These are phyloP conservation scores for Pseudohalonectria lignicola DNA, from an alignment of 2,329 filamentous ascomycete species.

Conservation along the genomic window DNA sequence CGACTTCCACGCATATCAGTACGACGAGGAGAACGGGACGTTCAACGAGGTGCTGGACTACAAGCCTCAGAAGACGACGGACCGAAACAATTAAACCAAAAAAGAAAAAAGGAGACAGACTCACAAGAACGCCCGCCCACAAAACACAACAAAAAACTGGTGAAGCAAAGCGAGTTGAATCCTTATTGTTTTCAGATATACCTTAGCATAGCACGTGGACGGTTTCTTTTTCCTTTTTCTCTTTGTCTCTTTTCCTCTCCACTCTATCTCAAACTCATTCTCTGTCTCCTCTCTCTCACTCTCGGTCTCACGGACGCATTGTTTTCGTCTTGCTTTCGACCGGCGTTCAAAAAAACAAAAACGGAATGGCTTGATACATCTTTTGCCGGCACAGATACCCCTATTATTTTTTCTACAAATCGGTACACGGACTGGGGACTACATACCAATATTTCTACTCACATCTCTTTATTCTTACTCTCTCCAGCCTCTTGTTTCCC, in stretches of 20 bases:
- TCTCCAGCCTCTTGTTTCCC: no score
- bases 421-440: no score
- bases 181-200: no score
- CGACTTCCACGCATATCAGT: conserved; percentile 91
- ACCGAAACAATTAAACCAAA: conserved; percentile 24
- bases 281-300: background rate
- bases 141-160: no score
- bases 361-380: no score
- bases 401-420: no score
- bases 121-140: no score
- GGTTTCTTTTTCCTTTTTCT: conserved; percentile 2
- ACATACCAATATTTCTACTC: no score
- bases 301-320: background rate
- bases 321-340: background rate
- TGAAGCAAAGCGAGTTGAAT: no score
- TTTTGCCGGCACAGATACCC: background rate
- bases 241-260: background rate
- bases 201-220: no score
- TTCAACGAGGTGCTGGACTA: conserved; percentile 85
- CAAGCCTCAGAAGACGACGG: conserved; percentile 52
- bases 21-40: conserved; percentile 65
- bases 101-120: background rate
- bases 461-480: no score
- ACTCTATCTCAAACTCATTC: background rate
- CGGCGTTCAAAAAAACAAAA: no score